These are phyloP conservation scores for Limnanthes douglasii DNA, from an alignment of 345 rosid species.

Conservation along the genomic window DNA sequence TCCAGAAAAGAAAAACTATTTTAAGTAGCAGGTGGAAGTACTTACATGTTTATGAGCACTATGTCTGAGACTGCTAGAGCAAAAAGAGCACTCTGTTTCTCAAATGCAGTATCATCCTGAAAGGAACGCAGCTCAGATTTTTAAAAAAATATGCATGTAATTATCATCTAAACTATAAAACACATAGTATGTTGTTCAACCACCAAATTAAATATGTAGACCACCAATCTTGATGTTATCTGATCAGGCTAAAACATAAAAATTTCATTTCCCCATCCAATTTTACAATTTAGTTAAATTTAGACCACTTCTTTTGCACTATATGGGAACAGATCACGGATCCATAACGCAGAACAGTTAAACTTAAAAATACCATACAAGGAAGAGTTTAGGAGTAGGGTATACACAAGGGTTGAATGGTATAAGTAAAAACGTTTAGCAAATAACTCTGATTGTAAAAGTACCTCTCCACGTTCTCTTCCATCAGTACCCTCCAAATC, in stretches of 20 bases:
- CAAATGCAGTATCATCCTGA: constrained; percentile 98
- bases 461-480: constrained; percentile 99
- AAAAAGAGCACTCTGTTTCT: constrained; percentile 99
- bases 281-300: too few relatives aligned
- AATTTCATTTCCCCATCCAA: too few relatives aligned
- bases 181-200: too few relatives aligned
- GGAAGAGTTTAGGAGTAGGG: neutral
- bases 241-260: too few relatives aligned
- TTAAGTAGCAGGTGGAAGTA: constrained; percentile 1
- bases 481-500: constrained; percentile 99
- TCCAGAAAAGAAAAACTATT: neutral
- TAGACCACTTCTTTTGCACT: too few relatives aligned
- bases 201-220: too few relatives aligned
- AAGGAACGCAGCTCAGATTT: constrained; percentile 4
- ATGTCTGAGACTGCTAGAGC: constrained; percentile 99
- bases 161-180: too few relatives aligned
- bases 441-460: constrained; percentile 1
- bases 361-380: neutral
- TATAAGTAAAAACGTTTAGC: constrained; percentile 1
- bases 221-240: too few relatives aligned
- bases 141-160: neutral
- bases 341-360: too few relatives aligned
- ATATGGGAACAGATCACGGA: too few relatives aligned
- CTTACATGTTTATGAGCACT: constrained; percentile 96
- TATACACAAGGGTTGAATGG: neutral